These are phyloP conservation scores for Penicillium polonicum DNA, from an alignment of 2,329 filamentous ascomycete genomes.

Conservation along the genomic window DNA sequence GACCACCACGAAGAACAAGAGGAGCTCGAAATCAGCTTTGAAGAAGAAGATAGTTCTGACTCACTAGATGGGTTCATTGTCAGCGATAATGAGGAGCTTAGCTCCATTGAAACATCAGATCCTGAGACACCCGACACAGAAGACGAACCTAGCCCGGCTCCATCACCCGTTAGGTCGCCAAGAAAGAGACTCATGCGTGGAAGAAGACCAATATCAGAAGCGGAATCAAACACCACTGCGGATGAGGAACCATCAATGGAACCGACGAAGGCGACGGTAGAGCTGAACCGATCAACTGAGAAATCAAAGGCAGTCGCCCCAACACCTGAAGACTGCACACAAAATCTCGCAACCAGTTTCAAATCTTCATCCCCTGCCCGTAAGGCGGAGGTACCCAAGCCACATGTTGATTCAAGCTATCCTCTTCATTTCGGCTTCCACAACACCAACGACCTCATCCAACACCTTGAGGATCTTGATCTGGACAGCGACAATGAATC, in stretches of 20 bases:
- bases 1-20: slow-evolving; percentile 25
- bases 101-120: slow-evolving; percentile 35
- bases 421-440: not conserved
- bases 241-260: not conserved
- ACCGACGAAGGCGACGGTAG: not conserved
- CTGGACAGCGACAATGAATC: slow-evolving; percentile 24
- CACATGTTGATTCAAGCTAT: not conserved
- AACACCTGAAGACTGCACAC: not conserved
- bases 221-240: slow-evolving; percentile 12
- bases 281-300: not conserved
- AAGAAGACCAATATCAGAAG: slow-evolving; percentile 26
- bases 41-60: slow-evolving; percentile 36
- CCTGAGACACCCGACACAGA: slow-evolving; percentile 32
- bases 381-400: not conserved
- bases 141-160: slow-evolving; percentile 19
- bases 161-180: slow-evolving; percentile 22
- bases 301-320: not conserved
- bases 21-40: slow-evolving; percentile 30
- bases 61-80: slow-evolving; percentile 45
- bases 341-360: too few relatives aligned
- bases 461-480: slow-evolving; percentile 23
- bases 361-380: not conserved
- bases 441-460: slow-evolving; percentile 16
- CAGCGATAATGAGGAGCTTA: slow-evolving; percentile 41
- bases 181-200: slow-evolving; percentile 38